Conservation (phyloP, 371 early-diverging fungal species). For the Mortierella polycephala region DNA sequence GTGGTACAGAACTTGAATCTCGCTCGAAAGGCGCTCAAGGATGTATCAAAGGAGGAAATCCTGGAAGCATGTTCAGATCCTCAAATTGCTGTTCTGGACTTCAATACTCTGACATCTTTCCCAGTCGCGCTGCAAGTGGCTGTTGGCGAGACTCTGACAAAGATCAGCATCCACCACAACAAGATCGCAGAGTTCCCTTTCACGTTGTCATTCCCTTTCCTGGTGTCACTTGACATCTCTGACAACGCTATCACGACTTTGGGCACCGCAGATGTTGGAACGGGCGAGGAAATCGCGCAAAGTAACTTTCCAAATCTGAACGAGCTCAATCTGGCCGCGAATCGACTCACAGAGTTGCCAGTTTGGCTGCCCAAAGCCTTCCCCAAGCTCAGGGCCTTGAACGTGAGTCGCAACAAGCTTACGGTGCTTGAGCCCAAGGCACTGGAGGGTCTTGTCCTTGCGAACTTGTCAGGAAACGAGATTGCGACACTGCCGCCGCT, state of each 20-base stretch:
- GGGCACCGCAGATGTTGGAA: slow-evolving; percentile 2
- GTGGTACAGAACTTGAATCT: slow-evolving; percentile 54
- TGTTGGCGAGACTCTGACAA: slow-evolving; percentile 55
- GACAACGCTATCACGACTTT: slow-evolving; percentile 63
- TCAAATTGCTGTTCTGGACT: slow-evolving; percentile 43
- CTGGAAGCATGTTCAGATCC: slow-evolving; percentile 31
- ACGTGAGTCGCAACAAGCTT: slow-evolving; percentile 63
- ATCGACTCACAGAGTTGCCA: slow-evolving; percentile 60
- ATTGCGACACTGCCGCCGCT: slow-evolving; percentile 69
- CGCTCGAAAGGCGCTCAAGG: slow-evolving; percentile 56
- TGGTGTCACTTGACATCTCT: slow-evolving; percentile 61
- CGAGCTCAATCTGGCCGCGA: slow-evolving; percentile 59
- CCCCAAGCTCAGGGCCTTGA: slow-evolving; percentile 62
- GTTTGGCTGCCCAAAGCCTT: slow-evolving; percentile 55
- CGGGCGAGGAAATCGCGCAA: slow-evolving; percentile 21
- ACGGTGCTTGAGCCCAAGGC: slow-evolving; percentile 57
- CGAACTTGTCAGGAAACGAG: slow-evolving; percentile 72
- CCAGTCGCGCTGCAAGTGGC: slow-evolving; percentile 47
- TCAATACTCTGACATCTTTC: slow-evolving; percentile 58
- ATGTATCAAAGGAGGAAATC: slow-evolving; percentile 49
- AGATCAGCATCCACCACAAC: slow-evolving; percentile 64
- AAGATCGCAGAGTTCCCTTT: slow-evolving; percentile 58
- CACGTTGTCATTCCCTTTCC: slow-evolving; percentile 53
- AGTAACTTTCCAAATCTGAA: slow-evolving; percentile 59
- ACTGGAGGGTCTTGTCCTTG: slow-evolving; percentile 59